These are phyloP conservation scores for Sugiyamaella floridensis DNA, from an alignment of 805 yeast species.

Conservation along the genomic window DNA sequence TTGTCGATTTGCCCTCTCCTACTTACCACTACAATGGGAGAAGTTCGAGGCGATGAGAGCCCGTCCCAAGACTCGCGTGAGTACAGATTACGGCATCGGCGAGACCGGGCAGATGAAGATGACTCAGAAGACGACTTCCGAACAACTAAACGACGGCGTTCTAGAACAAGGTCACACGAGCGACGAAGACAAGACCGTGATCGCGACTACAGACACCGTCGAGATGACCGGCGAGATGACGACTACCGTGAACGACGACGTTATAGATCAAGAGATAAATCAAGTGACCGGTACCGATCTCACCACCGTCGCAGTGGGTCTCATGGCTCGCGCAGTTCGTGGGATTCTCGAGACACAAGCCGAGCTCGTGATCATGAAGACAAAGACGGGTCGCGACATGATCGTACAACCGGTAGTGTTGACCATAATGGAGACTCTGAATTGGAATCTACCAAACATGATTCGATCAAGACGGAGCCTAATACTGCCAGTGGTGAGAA, in stretches of 20 bases:
- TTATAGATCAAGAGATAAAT: neutral
- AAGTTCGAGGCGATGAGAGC: neutral
- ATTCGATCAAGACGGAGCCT: no score
- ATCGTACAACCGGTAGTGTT: no score
- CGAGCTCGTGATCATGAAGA: neutral
- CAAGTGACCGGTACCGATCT: neutral
- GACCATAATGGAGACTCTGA: no score
- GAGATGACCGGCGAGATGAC: neutral
- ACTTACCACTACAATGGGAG: neutral
- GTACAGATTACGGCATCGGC: neutral
- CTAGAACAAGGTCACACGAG: neutral
- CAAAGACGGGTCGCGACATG: neutral
- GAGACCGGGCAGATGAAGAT: neutral
- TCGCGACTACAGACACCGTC: neutral
- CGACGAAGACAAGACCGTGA: neutral
- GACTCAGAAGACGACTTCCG: neutral
- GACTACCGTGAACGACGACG: conserved; percentile 1
- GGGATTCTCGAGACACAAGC: neutral
- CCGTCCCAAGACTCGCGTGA: neutral
- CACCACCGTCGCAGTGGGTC: neutral
- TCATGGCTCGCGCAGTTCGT: neutral
- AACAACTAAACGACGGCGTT: neutral
- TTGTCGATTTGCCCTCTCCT: neutral
- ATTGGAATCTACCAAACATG: no score
- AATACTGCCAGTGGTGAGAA: neutral